Conservation (phyloP, 1,139 yeast genomes). For the Yamadazyma songkhlaensis region DNA sequence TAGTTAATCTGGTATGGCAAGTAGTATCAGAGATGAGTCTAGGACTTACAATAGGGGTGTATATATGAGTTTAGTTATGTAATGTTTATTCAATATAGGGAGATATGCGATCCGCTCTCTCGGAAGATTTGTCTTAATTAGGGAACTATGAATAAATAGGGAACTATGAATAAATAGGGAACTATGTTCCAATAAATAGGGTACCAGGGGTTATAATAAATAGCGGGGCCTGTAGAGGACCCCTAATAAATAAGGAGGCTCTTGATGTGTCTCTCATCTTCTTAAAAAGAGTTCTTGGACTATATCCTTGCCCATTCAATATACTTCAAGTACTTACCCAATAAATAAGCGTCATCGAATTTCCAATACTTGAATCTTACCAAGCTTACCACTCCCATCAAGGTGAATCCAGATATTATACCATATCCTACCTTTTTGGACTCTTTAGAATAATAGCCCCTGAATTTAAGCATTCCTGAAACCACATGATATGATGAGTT, state of each 20-base stretch:
- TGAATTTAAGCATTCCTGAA: constrained; percentile 33
- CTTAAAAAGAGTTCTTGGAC: no score
- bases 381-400: constrained; percentile 25
- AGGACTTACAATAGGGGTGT: neutral
- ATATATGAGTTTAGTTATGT: neutral
- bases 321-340: constrained; percentile 12
- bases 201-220: no score
- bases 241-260: no score
- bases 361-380: constrained; percentile 18
- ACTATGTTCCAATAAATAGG: no score
- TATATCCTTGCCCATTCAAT: constrained; percentile 9
- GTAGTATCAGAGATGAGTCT: no score
- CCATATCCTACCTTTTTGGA: constrained; percentile 37
- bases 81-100: no score
- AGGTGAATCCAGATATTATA: constrained; percentile 23
- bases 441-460: constrained; percentile 23
- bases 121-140: no score
- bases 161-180: no score
- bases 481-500: constrained; percentile 33
- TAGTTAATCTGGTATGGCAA: neutral
- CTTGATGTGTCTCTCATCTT: no score
- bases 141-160: no score
- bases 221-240: no score
- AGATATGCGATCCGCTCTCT: no score
- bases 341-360: constrained; percentile 13